Evolutionary conservation across 1,284 basidiomycete genomes (phyloP), one percentile per base, ranked within the genome.

Genomic region (Coniferiporia weirii): DNA sequence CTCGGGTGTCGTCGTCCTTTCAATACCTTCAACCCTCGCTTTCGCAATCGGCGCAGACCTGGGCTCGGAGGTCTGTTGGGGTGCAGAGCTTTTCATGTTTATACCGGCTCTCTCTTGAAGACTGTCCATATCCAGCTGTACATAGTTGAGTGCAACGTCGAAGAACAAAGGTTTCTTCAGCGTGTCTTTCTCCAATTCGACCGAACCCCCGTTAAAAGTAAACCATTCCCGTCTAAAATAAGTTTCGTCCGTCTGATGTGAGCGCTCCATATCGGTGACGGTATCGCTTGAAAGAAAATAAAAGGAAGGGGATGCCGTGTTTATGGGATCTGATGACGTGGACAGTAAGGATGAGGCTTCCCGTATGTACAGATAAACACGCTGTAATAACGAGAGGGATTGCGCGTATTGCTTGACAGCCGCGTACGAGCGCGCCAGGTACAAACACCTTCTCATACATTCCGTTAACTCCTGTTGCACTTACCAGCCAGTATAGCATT

Each of bases 131-230:
- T 91, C 89, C 59, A 93, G 70, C 66, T 89, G 84, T 57, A 93
- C 85, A 67, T 95, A 96, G 72, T 95, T 96, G 68, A 94, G 84
- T n/a, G 93, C 94, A 64, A 93, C 89, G 70, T 96, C 92, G 73
- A 94, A 96, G 77, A 96, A 96, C 36, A 93, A 68, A 7, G 90
- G 91, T 70, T 95, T 95, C 74, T 87, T 85, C 71, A 84, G 75
- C 34, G 75, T 69, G 63, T 78, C 78, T 47, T 74, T 67, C 57
- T 79, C 77, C 0, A 71, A 69, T 3, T 75, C 70, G 22, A 73
- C 67, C 6, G 75, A 72, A 4, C 87, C 87, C 3, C 91, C 87
- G 63, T 90, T 89, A 69, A 82, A 81, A 1, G 83, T 78, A 66
- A 93, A 91, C 85, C 93, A 92, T 40, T 87, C 87, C 45, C 81